Percentiles rank a stretch among this genome's conserved stretches.
Conservation (phyloP, 441 rosid genomes). For the Hypseocharis bilobata region DNA sequence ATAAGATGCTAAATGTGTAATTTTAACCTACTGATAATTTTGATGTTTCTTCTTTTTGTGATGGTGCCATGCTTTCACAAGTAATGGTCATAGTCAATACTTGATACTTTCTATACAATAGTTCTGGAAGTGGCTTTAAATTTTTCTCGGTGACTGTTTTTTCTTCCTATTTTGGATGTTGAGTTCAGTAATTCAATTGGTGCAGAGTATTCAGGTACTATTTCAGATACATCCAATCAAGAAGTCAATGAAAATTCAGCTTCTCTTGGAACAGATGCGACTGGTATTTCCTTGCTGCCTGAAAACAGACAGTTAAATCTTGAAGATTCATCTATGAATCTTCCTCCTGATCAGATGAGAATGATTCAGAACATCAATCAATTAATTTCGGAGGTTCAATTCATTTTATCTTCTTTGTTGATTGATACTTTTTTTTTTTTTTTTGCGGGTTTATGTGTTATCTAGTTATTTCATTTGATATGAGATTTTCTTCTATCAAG, state of each 20-base stretch:
- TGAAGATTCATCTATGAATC: constrained; percentile 43
- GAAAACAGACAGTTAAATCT: constrained; percentile 36
- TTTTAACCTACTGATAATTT: background rate
- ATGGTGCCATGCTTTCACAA: background rate
- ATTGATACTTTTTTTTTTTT: constrained; percentile 5
- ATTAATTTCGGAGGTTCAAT: constrained; percentile 63
- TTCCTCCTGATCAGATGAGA: constrained; percentile 77
- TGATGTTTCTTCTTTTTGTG: background rate
- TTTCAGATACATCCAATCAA: constrained; percentile 31
- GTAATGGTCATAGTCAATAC: background rate
- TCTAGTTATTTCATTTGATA: constrained; percentile 7
- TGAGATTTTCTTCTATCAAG: background rate
- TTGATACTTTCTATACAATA: background rate
- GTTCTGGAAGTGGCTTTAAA: background rate
- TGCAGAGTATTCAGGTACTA: constrained; percentile 31
- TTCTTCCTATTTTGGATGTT: constrained; percentile 17
- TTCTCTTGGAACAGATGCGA: constrained; percentile 31
- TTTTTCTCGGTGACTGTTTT: background rate
- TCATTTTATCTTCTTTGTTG: constrained; percentile 11
- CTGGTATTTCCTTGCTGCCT: constrained; percentile 29
- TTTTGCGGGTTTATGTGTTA: constrained; percentile 7
- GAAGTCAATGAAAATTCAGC: constrained; percentile 30
- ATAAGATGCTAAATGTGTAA: background rate
- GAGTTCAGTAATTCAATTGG: constrained; percentile 11
- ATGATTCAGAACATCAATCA: constrained; percentile 60